A percentile compares a stretch with the other conserved stretches of the same genome.
Conservation (phyloP, 768 basidiomycete species). For the Phaeotremella fagi region DNA sequence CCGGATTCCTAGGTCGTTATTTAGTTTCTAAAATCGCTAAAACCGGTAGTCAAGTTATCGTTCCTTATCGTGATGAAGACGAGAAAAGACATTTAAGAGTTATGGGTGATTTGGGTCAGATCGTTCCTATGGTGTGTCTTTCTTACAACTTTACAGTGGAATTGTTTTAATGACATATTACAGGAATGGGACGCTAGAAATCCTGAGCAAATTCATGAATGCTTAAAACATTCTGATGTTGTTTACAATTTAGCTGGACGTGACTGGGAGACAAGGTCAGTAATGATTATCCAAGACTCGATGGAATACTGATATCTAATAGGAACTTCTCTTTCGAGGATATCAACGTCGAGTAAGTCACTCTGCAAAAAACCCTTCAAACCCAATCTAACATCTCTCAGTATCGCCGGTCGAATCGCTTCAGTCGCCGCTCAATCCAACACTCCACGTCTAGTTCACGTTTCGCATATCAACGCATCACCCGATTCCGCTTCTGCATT, state of each 20-base stretch:
- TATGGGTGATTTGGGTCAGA: slow-evolving; percentile 94
- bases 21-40: slow-evolving; percentile 93
- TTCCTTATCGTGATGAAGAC: slow-evolving; percentile 93
- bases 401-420: slow-evolving; percentile 79
- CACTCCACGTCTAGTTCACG: slow-evolving; percentile 80
- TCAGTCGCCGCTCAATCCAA: slow-evolving; percentile 68
- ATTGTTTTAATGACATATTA: not conserved
- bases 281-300: not conserved
- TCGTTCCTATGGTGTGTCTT: slow-evolving; percentile 76
- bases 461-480: slow-evolving; percentile 91
- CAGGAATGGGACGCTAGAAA: slow-evolving; percentile 96
- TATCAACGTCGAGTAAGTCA: slow-evolving; percentile 60
- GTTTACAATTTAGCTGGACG: slow-evolving; percentile 95
- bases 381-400: not conserved
- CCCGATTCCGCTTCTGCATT: slow-evolving; percentile 70
- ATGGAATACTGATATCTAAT: not conserved
- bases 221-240: slow-evolving; percentile 86
- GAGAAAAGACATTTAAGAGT: slow-evolving; percentile 82
- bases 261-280: slow-evolving; percentile 90
- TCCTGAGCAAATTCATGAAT: slow-evolving; percentile 86
- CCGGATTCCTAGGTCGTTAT: slow-evolving; percentile 91
- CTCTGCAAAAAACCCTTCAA: not conserved
- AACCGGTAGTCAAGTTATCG: slow-evolving; percentile 84
- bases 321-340: slow-evolving; percentile 84
- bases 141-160: not conserved